Evolutionary conservation across 2,329 filamentous ascomycete genomes (phyloP).

Genomic region (Mycosphaerelloides madeirae): DNA sequence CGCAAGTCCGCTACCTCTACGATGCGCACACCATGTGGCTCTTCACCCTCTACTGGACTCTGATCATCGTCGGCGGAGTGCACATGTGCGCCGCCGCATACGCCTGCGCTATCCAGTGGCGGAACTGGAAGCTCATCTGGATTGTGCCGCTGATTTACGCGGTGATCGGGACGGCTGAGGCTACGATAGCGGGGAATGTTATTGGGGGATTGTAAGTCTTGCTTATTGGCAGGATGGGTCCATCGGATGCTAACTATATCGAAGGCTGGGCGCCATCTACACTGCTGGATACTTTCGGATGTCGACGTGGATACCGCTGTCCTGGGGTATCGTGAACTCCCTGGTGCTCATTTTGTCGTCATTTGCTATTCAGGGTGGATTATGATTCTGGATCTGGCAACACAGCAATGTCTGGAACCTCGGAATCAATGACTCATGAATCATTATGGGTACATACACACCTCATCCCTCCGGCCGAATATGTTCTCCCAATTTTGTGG

Average conservation of each 20-base stretch:
- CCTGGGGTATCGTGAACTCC: constrained; percentile 82
- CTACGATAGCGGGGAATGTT: constrained; percentile 72
- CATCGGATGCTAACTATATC: constrained; percentile 3
- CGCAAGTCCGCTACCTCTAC: constrained; percentile 63
- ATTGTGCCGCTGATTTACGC: constrained; percentile 66
- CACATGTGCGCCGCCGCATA: constrained; percentile 68
- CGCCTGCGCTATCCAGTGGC: constrained; percentile 66
- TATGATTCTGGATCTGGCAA: constrained; percentile 47
- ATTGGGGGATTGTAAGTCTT: constrained; percentile 68
- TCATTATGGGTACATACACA: not conserved
- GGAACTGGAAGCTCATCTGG: constrained; percentile 59
- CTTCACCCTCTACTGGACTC: constrained; percentile 82
- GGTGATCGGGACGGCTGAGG: constrained; percentile 69
- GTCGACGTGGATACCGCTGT: constrained; percentile 90
- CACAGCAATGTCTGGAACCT: not conserved
- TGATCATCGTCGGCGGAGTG: constrained; percentile 71
- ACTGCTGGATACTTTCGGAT: constrained; percentile 78
- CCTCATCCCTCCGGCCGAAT: not conserved
- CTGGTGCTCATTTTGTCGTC: constrained; percentile 78
- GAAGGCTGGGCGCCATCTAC: constrained; percentile 73
- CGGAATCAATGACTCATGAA: not conserved
- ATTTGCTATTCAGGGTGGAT: constrained; percentile 85
- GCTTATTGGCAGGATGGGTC: constrained; percentile 8
- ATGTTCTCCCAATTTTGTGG: not conserved
- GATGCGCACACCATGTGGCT: constrained; percentile 74